Conservation (phyloP, 371 early-diverging fungal species). For the Capillidium heterosporum region DNA sequence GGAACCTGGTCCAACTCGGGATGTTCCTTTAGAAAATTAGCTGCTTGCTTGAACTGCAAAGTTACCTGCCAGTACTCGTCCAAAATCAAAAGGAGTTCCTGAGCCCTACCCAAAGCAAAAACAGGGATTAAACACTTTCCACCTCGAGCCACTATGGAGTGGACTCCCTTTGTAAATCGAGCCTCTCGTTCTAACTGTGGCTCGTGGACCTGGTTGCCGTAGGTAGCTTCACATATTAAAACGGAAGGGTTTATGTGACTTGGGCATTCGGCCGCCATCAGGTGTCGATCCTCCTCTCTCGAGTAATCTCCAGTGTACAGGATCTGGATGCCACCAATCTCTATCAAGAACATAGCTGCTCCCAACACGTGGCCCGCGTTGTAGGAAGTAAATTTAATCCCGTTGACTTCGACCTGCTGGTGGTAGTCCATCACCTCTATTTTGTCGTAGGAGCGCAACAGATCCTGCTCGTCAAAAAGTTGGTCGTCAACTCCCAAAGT, state of each 20-base stretch:
- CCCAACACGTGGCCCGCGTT: conserved; percentile 99
- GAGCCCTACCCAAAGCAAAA: conserved; percentile 98
- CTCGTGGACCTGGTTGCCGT: conserved; percentile 97
- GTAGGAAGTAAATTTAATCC: conserved; percentile 91
- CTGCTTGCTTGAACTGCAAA: no score
- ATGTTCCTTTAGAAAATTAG: conserved; percentile 18
- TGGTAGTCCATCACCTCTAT: conserved; percentile 98
- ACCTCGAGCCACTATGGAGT: conserved; percentile 87
- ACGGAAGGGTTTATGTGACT: conserved; percentile 69
- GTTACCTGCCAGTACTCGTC: conserved; percentile 96
- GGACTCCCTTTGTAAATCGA: conserved; percentile 77
- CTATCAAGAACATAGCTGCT: conserved; percentile 99
- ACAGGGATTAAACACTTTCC: conserved; percentile 98
- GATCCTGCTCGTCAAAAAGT: conserved; percentile 91
- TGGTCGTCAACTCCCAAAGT: conserved; percentile 73
- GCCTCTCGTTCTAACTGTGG: conserved; percentile 92
- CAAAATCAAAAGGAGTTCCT: conserved; percentile 95
- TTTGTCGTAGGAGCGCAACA: conserved; percentile 76
- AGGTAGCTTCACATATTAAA: conserved; percentile 97
- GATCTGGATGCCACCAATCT: conserved; percentile 90
- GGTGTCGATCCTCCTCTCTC: conserved; percentile 98
- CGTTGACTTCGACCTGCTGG: conserved; percentile 90
- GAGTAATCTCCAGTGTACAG: conserved; percentile 99
- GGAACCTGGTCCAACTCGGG: conserved; percentile 91
- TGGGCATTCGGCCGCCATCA: conserved; percentile 97